Conservation (phyloP, 306 rosid genomes). For the Lathyrus oleraceus region DNA sequence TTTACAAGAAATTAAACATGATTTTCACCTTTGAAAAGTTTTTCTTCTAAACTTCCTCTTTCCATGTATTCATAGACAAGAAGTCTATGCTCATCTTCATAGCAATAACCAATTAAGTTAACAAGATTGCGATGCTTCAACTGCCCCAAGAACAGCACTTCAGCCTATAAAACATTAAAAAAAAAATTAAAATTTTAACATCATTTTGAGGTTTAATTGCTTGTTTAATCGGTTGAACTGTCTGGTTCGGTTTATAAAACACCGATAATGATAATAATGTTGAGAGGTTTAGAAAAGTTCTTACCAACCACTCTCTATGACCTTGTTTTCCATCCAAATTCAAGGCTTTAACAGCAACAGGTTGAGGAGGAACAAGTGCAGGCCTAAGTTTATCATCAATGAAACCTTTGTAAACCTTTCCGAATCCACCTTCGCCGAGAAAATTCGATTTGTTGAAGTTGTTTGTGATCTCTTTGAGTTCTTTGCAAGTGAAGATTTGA, state of each 20-base stretch:
- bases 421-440: constrained; percentile 96
- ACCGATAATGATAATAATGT: not conserved
- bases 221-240: not conserved
- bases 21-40: constrained; percentile 63
- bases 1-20: constrained; percentile 1
- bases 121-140: constrained; percentile 83
- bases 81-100: constrained; percentile 86
- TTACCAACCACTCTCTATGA: constrained; percentile 95
- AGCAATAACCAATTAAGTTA: constrained; percentile 84
- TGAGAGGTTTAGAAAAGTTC: constrained; percentile 1
- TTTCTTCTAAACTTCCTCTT: constrained; percentile 68
- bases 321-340: constrained; percentile 92
- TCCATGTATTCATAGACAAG: constrained; percentile 89
- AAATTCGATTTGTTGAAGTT: constrained; percentile 53
- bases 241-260: not conserved
- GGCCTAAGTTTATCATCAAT: constrained; percentile 64
- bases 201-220: not conserved
- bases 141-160: constrained; percentile 88
- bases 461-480: constrained; percentile 64
- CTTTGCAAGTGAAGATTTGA: constrained; percentile 66
- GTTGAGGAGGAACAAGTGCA: constrained; percentile 55
- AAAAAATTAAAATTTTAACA: not conserved
- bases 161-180: constrained; percentile 52
- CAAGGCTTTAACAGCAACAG: constrained; percentile 77
- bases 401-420: constrained; percentile 84